phyloP scores from a whole-genome alignment of 2,329 filamentous ascomycete species.

The Dactylellina parvicollis region DNA sequence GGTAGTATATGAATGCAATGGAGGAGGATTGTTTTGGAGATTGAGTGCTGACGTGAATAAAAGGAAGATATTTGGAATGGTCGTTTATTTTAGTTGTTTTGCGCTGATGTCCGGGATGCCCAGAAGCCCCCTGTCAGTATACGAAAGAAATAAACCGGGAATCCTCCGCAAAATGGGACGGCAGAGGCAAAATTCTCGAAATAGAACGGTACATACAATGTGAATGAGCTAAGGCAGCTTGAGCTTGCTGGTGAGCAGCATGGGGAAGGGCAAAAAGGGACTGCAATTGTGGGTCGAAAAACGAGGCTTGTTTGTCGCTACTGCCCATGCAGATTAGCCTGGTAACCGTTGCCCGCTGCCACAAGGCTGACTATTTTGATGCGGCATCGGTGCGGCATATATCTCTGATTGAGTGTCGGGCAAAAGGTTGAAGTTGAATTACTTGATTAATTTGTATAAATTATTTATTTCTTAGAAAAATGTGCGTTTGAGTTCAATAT shows the following conservation, averaged over 20 bases:
- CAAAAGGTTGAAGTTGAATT: slow-evolving; percentile 10
- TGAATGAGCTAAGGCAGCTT: too few relatives aligned
- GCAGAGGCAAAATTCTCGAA: too few relatives aligned
- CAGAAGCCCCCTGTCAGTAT: too few relatives aligned
- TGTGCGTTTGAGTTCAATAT: too few relatives aligned
- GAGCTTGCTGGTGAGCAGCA: too few relatives aligned
- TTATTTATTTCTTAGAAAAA: too few relatives aligned
- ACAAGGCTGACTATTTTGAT: not conserved
- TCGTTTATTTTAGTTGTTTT: not conserved
- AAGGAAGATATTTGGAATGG: not conserved
- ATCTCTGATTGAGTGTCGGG: not conserved
- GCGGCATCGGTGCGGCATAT: not conserved
- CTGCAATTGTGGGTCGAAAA: not conserved
- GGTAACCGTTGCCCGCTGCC: slow-evolving; percentile 4
- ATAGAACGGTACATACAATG: too few relatives aligned
- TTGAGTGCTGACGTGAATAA: not conserved
- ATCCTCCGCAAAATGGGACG: too few relatives aligned
- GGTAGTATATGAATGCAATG: not conserved
- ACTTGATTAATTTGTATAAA: too few relatives aligned
- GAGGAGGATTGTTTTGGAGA: not conserved
- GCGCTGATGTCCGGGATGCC: too few relatives aligned
- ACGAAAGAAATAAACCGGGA: too few relatives aligned
- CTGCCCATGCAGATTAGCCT: slow-evolving; percentile 1
- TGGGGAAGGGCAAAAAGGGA: too few relatives aligned
- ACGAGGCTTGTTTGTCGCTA: slow-evolving; percentile 19